Percentiles rank a stretch among this genome's conserved stretches.
Conservation (phyloP, 179 eudicot species). For the Drosera spatulata region DNA sequence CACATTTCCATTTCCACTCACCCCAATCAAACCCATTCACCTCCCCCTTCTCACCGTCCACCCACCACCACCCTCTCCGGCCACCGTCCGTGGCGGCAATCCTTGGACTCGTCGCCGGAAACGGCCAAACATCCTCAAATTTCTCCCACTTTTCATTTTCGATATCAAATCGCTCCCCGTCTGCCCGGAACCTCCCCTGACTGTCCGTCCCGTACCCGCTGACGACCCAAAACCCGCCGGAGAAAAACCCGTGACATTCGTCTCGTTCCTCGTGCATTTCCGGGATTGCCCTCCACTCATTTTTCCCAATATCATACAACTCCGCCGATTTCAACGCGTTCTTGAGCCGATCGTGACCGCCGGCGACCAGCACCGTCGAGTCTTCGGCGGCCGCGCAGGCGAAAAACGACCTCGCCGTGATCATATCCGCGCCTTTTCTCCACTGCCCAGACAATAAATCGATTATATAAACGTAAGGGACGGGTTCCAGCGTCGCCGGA, state of each 20-base stretch:
- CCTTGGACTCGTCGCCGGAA: slow-evolving; percentile 9
- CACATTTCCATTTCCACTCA: slow-evolving; percentile 14
- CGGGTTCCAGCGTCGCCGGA: slow-evolving; percentile 26
- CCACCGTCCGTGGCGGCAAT: neutral
- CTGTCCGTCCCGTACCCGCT: slow-evolving; percentile 32
- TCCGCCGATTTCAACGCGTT: slow-evolving; percentile 31
- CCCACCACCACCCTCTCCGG: slow-evolving; percentile 5
- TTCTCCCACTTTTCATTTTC: slow-evolving; percentile 8
- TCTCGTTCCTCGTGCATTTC: slow-evolving; percentile 29
- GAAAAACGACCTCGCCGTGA: slow-evolving; percentile 25
- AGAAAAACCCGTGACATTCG: slow-evolving; percentile 18
- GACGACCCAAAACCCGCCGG: slow-evolving; percentile 17
- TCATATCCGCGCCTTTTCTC: slow-evolving; percentile 24
- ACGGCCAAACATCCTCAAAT: slow-evolving; percentile 21
- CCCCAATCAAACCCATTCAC: slow-evolving; percentile 16
- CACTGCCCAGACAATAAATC: slow-evolving; percentile 17
- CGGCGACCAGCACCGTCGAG: slow-evolving; percentile 24
- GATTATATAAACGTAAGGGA: slow-evolving; percentile 12
- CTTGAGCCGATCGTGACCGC: slow-evolving; percentile 35
- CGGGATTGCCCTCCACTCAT: slow-evolving; percentile 23
- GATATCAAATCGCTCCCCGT: slow-evolving; percentile 19
- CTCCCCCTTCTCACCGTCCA: slow-evolving; percentile 7
- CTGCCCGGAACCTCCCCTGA: slow-evolving; percentile 31
- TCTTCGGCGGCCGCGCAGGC: slow-evolving; percentile 13
- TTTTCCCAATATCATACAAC: slow-evolving; percentile 18